A percentile compares a stretch with the other conserved stretches of the same genome.
Evolutionary conservation across 2,329 filamentous ascomycete genomes (phyloP).

Genomic region (Fusarium dimerum): DNA sequence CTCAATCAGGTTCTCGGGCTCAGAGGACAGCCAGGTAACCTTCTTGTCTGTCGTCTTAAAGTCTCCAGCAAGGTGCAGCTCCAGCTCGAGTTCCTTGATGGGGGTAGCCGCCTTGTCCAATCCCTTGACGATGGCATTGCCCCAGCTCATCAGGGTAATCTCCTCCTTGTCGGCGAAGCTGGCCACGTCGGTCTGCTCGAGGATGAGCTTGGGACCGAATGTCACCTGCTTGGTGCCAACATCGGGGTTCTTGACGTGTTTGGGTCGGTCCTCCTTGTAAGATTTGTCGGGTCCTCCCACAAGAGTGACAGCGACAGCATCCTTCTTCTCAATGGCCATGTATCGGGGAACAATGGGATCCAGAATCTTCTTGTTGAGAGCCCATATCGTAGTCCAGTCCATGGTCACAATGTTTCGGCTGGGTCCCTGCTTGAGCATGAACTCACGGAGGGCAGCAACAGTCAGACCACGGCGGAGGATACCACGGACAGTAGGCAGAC

Average conservation of each 20-base stretch:
- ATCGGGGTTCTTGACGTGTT: slow-evolving; percentile 85
- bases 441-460: slow-evolving; percentile 75
- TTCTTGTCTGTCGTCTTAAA: slow-evolving; percentile 97
- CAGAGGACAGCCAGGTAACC: slow-evolving; percentile 84
- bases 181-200: slow-evolving; percentile 86
- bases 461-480: slow-evolving; percentile 79
- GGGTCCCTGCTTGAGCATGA: slow-evolving; percentile 82
- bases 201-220: slow-evolving; percentile 71
- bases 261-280: slow-evolving; percentile 73
- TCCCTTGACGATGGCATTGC: slow-evolving; percentile 78
- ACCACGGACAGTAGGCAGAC: slow-evolving; percentile 82
- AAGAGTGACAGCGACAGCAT: slow-evolving; percentile 70
- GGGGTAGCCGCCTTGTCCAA: slow-evolving; percentile 54
- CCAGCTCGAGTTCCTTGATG: slow-evolving; percentile 72
- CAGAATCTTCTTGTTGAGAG: slow-evolving; percentile 78
- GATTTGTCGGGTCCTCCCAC: slow-evolving; percentile 64
- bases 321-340: slow-evolving; percentile 70
- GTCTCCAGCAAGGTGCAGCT: slow-evolving; percentile 89
- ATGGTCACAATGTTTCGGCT: slow-evolving; percentile 82
- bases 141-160: slow-evolving; percentile 96
- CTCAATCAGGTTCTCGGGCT: slow-evolving; percentile 74
- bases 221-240: slow-evolving; percentile 85
- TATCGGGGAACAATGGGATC: slow-evolving; percentile 75
- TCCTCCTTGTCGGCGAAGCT: slow-evolving; percentile 83
- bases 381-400: slow-evolving; percentile 78